Conservation (phyloP, 331 rosid genomes). For the Telfairia occidentalis region DNA sequence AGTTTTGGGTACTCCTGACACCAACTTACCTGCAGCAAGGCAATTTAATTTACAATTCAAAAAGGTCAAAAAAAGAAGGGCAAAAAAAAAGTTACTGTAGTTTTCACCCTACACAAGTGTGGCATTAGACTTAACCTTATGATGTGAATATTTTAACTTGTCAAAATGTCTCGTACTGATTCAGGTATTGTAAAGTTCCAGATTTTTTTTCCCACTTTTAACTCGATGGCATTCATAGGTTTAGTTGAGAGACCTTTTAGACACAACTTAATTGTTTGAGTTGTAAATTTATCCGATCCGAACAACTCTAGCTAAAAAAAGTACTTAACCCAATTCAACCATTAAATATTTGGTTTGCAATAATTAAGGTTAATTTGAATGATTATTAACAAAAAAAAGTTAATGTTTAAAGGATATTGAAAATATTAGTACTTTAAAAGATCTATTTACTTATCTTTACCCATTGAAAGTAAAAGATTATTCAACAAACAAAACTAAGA, state of each 20-base stretch:
- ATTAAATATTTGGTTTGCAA: no score
- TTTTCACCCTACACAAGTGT: not conserved
- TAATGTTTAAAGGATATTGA: not conserved
- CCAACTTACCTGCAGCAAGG: constrained; percentile 27
- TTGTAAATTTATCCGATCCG: not conserved
- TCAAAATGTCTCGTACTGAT: no score
- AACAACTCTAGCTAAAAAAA: not conserved
- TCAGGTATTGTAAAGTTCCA: no score
- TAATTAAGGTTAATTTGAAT: not conserved
- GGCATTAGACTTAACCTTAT: no score
- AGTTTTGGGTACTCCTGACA: constrained; percentile 29
- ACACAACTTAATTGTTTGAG: not conserved
- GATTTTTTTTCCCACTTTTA: no score
- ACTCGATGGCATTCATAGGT: no score
- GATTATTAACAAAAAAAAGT: not conserved
- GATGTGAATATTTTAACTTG: no score
- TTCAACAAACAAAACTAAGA: no score
- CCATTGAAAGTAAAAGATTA: no score
- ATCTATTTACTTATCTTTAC: not conserved
- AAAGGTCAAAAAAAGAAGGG: not conserved
- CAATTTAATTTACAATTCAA: not conserved
- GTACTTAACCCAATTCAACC: no score
- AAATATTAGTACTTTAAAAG: not conserved
- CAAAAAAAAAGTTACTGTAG: not conserved
- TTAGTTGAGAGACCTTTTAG: not conserved